Conservation (phyloP, 2,329 filamentous ascomycete species). For the Fusarium redolens region DNA sequence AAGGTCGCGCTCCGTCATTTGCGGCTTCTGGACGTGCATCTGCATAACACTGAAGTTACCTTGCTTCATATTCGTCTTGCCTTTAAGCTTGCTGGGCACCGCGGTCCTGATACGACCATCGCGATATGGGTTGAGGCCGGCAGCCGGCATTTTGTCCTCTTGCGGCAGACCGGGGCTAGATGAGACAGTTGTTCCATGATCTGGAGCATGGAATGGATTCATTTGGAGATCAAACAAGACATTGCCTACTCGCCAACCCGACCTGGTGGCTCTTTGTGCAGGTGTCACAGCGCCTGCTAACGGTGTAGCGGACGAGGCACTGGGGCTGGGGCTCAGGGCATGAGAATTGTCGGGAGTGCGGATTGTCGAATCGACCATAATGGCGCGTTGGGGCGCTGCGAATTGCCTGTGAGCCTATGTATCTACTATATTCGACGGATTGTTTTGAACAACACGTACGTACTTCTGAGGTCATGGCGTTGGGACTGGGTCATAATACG, state of each 20-base stretch:
- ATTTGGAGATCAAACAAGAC: constrained; percentile 22
- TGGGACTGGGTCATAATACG: constrained; percentile 32
- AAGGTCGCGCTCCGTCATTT: constrained; percentile 61
- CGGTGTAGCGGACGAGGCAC: constrained; percentile 9
- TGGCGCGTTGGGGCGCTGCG: constrained; percentile 26
- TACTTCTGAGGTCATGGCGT: constrained; percentile 45
- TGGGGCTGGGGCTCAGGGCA: not conserved
- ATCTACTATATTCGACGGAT: not conserved
- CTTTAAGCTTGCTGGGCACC: constrained; percentile 71
- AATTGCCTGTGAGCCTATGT: constrained; percentile 24
- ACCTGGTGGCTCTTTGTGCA: not conserved
- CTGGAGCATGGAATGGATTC: not conserved
- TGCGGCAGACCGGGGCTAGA: not conserved
- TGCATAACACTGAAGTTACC: constrained; percentile 74
- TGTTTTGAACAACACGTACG: constrained; percentile 39
- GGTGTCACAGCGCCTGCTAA: constrained; percentile 6
- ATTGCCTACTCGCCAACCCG: constrained; percentile 13
- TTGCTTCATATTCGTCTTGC: constrained; percentile 65
- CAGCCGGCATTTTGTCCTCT: not conserved
- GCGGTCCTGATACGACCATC: constrained; percentile 61
- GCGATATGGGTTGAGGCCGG: constrained; percentile 37
- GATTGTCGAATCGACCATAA: constrained; percentile 10
- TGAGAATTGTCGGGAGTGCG: not conserved
- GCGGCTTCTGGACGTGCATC: constrained; percentile 62
- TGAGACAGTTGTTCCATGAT: not conserved